These are phyloP conservation scores for Candida buenavistaensis DNA, from an alignment of 1,139 yeast species.

Conservation along the genomic window DNA sequence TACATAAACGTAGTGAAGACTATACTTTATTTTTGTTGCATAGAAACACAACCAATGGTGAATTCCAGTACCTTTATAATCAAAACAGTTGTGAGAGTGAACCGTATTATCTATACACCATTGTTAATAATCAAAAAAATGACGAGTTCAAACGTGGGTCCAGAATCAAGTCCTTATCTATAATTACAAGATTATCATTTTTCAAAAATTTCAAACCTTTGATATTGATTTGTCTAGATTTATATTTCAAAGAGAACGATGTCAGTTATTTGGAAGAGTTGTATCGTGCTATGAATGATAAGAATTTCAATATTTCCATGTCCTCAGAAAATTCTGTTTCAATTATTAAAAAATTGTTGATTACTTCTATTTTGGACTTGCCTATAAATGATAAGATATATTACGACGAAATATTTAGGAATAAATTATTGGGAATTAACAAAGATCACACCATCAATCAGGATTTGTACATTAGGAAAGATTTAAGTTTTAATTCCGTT, in stretches of 20 bases:
- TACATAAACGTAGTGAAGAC: constrained; percentile 60
- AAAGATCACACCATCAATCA: constrained; percentile 22
- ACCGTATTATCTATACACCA: constrained; percentile 54
- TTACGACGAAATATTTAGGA: constrained; percentile 40
- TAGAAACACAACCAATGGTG: constrained; percentile 36
- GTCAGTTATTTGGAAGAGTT: constrained; percentile 26
- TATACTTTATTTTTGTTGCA: constrained; percentile 58
- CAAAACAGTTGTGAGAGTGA: constrained; percentile 32
- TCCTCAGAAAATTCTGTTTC: constrained; percentile 22
- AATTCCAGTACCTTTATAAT: constrained; percentile 42
- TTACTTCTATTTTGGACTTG: constrained; percentile 47
- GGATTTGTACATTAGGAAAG: constrained; percentile 43
- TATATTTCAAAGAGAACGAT: constrained; percentile 33
- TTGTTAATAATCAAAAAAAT: constrained; percentile 53
- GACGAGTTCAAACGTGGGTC: constrained; percentile 54
- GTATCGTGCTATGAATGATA: constrained; percentile 34
- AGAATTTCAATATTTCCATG: constrained; percentile 29
- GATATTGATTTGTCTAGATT: constrained; percentile 54
- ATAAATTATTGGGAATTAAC: constrained; percentile 34
- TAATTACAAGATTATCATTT: constrained; percentile 50
- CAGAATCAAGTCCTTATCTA: constrained; percentile 53
- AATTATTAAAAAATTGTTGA: constrained; percentile 37
- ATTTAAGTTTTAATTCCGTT: constrained; percentile 44
- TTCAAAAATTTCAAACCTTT: constrained; percentile 63
- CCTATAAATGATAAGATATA: constrained; percentile 48